These are phyloP conservation scores for Sarocladium brachiariae DNA, from an alignment of 2,329 filamentous ascomycete species.

Conservation along the genomic window DNA sequence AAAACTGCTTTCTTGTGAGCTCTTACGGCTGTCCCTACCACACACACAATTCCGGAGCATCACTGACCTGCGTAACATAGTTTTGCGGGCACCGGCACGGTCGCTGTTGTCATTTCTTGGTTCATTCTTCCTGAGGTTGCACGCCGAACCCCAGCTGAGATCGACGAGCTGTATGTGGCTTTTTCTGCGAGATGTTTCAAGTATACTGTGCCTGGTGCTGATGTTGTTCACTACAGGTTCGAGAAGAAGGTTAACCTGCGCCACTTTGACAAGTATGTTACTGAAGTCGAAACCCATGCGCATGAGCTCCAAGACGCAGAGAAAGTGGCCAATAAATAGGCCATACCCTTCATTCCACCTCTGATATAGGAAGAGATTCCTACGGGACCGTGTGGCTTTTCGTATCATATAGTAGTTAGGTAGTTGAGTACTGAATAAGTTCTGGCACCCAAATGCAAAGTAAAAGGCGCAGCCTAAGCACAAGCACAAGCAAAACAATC, in stretches of 20 bases:
- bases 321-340: neutral
- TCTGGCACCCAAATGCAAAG: too few species aligned
- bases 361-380: too few species aligned
- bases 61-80: slow-evolving; percentile 13
- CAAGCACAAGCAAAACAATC: too few species aligned
- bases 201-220: neutral
- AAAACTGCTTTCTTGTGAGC: slow-evolving; percentile 38
- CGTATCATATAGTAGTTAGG: too few species aligned
- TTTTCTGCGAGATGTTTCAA: neutral
- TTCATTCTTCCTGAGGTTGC: slow-evolving; percentile 30
- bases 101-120: slow-evolving; percentile 26
- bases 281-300: neutral
- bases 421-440: too few species aligned
- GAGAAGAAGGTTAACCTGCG: slow-evolving; percentile 10
- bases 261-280: slow-evolving; percentile 11
- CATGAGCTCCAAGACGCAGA: neutral
- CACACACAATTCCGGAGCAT: neutral
- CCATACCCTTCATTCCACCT: too few species aligned
- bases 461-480: too few species aligned
- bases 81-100: slow-evolving; percentile 26
- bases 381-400: too few species aligned
- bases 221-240: neutral
- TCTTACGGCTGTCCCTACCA: neutral
- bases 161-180: slow-evolving; percentile 30
- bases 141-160: slow-evolving; percentile 27